A percentile compares a stretch with the other conserved stretches of the same genome.
Evolutionary conservation across 352 stramenopile species (phyloP).

Genomic region (Globisporangium megalacanthum): DNA sequence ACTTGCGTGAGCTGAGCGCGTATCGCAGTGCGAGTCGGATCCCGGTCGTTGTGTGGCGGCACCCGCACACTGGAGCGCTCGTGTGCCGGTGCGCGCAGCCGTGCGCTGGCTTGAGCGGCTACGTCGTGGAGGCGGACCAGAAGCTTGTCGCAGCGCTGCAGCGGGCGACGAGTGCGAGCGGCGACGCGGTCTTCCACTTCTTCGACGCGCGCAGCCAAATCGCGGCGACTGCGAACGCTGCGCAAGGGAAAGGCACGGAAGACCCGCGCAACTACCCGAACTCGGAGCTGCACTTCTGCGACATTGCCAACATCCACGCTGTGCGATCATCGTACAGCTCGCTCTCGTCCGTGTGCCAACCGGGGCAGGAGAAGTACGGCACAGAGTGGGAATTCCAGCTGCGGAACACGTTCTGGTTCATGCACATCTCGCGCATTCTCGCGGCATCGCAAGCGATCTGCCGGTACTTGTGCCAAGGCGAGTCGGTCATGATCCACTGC

Average conservation of each 20-base stretch:
- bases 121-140: constrained; percentile 72
- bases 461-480: constrained; percentile 89
- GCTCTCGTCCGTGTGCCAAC: constrained; percentile 74
- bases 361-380: constrained; percentile 63
- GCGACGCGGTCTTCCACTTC: constrained; percentile 78
- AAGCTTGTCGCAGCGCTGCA: constrained; percentile 77
- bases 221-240: constrained; percentile 77
- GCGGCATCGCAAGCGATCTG: constrained; percentile 92
- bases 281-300: constrained; percentile 95
- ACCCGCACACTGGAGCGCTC: constrained; percentile 86
- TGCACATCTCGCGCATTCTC: constrained; percentile 95
- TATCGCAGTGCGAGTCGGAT: constrained; percentile 95
- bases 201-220: constrained; percentile 84
- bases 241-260: constrained; percentile 85
- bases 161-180: constrained; percentile 45
- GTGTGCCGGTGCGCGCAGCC: constrained; percentile 86
- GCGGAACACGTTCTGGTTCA: constrained; percentile 97
- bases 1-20: constrained; percentile 76
- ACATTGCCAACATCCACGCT: constrained; percentile 99
- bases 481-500: constrained; percentile 98
- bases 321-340: constrained; percentile 88
- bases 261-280: constrained; percentile 94
- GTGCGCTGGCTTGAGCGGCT: constrained; percentile 77
- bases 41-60: constrained; percentile 91
- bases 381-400: constrained; percentile 85